Percentiles rank a stretch among this genome's conserved stretches.
Evolutionary conservation across 148 eudicot species (phyloP).

Genomic region (Spergularia marina): DNA sequence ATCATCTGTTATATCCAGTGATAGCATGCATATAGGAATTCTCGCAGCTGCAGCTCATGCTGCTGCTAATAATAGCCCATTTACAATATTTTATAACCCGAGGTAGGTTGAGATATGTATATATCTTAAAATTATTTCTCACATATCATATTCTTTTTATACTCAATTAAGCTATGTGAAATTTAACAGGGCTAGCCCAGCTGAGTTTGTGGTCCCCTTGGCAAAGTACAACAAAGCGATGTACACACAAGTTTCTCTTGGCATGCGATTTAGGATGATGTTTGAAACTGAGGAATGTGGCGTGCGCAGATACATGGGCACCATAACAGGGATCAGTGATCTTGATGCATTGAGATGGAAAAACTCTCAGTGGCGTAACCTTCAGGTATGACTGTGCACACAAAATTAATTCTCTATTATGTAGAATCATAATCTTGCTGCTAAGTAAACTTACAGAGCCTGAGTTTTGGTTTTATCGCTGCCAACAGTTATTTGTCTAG

Average conservation of each 20-base stretch:
- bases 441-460: neutral
- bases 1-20: constrained; percentile 97
- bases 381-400: constrained; percentile 55
- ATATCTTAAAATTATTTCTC: neutral
- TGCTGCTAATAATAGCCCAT: constrained; percentile 92
- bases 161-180: neutral
- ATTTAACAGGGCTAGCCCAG: constrained; percentile 75
- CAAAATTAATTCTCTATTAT: neutral
- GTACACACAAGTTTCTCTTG: constrained; percentile 90
- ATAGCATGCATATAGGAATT: constrained; percentile 98
- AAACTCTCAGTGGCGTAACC: constrained; percentile 91
- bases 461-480: neutral
- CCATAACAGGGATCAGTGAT: constrained; percentile 78
- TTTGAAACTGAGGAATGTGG: constrained; percentile 98
- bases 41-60: constrained; percentile 99
- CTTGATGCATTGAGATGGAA: constrained; percentile 88
- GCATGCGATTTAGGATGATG: constrained; percentile 99
- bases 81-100: constrained; percentile 90
- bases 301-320: constrained; percentile 94
- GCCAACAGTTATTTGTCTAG: too few relatives aligned
- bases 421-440: neutral
- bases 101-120: constrained; percentile 42
- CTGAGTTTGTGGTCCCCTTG: constrained; percentile 91
- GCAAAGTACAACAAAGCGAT: constrained; percentile 96
- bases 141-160: neutral